Base-by-base conservation (phyloP, 176 grass and related monocot genomes). In the Avena eriantha region DNA sequence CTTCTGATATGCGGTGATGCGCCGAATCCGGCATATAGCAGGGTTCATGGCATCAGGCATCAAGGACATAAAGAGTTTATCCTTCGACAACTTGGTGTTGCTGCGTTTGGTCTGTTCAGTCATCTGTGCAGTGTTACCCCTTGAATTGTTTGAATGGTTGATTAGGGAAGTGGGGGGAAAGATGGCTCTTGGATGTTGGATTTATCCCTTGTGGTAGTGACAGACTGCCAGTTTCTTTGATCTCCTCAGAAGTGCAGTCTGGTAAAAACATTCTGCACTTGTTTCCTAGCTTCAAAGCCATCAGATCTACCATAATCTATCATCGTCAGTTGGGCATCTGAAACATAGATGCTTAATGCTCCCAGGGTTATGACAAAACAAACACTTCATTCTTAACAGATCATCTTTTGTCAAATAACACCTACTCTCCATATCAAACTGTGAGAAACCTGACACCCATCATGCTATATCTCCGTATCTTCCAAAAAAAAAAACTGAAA, bases 21-120 rank as follows among this genome's bases (percentile, higher is more conserved):
- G 9, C 48, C 58, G 23, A 58, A 67, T 50, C 24, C 43, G 47
- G 22, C 79, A 76, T 87, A 69, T 56, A 82, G 45, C 58, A 74
- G 49, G 35, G 31, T 60, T 55, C 18, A 12, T 63, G 47, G 73
- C 73, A 76, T 48, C 11, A 75, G 45, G 73, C 29, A 82, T 68
- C 33, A 45, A 55, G 31, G 17, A 4, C 70, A 56, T 31, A 66
- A 82, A 11, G 6, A 69, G n/a, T 84, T 84, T 50, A 74, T 69
- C 70, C 19, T 13, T 60, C 10, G 11, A 49, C 78, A 61, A 64
- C 14, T 18, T 47, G 77, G 61, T 10, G 50, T 34, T 34, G 5
- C 24, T 81, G 23, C 50, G 60, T 47, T 63, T 8, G 17, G 45
- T 12, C 48, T 49, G 43, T 21, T 81, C 0, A 16, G 34, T 21